Conservation (phyloP, 2,329 filamentous ascomycete species). For the Sporothrix curviconia region DNA sequence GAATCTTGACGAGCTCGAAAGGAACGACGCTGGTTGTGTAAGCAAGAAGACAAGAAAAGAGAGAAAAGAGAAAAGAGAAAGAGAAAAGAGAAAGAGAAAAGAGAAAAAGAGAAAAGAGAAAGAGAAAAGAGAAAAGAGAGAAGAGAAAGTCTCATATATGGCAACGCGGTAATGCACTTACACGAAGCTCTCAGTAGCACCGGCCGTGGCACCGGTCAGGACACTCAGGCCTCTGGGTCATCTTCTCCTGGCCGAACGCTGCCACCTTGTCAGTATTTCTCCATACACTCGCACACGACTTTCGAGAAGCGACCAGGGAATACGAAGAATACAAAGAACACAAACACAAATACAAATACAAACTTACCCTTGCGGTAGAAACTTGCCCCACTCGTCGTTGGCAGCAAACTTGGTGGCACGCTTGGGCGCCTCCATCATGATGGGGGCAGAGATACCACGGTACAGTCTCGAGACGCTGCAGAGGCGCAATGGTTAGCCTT, state of each 20-base stretch:
- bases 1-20: conserved; percentile 97
- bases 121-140: background rate
- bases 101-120: too few relatives aligned
- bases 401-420: conserved; percentile 84
- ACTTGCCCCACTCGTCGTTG: conserved; percentile 95
- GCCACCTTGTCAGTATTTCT: too few relatives aligned
- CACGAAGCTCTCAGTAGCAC: conserved; percentile 86
- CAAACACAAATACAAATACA: too few relatives aligned
- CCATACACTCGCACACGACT: background rate
- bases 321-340: too few relatives aligned
- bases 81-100: too few relatives aligned
- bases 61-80: background rate
- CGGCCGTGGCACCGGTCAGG: conserved; percentile 87
- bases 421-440: conserved; percentile 79
- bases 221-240: conserved; percentile 89
- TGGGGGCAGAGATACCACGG: conserved; percentile 89
- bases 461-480: conserved; percentile 79
- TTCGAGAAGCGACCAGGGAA: too few relatives aligned
- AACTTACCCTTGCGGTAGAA: conserved; percentile 65
- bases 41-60: background rate
- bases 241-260: conserved; percentile 74
- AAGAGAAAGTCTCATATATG: too few relatives aligned
- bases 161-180: conserved; percentile 7
- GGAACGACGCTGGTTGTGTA: conserved; percentile 60
- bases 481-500: conserved; percentile 4